Base-by-base conservation (phyloP, 2,329 filamentous ascomycete genomes). In the Sclerotinia spermophila region DNA sequence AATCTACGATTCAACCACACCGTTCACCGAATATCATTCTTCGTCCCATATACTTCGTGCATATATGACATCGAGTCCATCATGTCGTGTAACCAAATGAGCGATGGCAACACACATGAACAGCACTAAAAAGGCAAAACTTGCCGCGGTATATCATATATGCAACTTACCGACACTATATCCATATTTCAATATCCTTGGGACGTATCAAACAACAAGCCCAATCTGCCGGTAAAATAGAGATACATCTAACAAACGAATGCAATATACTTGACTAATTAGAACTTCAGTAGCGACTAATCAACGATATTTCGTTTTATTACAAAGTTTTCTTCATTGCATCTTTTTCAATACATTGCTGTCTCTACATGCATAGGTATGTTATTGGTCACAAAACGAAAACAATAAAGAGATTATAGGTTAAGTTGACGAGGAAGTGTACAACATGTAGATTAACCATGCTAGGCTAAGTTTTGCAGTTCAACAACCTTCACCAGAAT, bases 211-310 rank as follows among this genome's bases (percentile, higher is more conserved):
- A 67, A 35, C 5, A 5, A 8, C 61, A 30, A 53, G 61, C 33
- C 51, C 51, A 67, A 21, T n/a, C 64, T 67, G 51, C 48, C 64
- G 64, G 51, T 67, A 56, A 67, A 65, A 48, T 51, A 7, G 42
- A 35, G 42, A 3, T 27, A 40, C 27, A 21, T 21, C 42, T 13
- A 44, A 51, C 24, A 40, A 61, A 61, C 10, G n/a, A 65, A n/a
- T 2, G 19, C 51, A 4, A 27, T 24, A 51, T 65, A 38, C 51
- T 38, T 48, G 61, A 30, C 40, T 45, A 33, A 45, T 45, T 33
- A 21, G 19, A 13, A 8, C 24, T 17, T 62, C 19, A 45, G 2
- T 13, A 15, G 38, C 17, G 27, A 38, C 44, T 5, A 51, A 51
- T 51, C 21, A n/a, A 19, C 4, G 0, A 48, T 4, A 10, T 35